These are phyloP conservation scores for Kuraishia capsulata DNA, from an alignment of 805 yeast species.

Conservation along the genomic window DNA sequence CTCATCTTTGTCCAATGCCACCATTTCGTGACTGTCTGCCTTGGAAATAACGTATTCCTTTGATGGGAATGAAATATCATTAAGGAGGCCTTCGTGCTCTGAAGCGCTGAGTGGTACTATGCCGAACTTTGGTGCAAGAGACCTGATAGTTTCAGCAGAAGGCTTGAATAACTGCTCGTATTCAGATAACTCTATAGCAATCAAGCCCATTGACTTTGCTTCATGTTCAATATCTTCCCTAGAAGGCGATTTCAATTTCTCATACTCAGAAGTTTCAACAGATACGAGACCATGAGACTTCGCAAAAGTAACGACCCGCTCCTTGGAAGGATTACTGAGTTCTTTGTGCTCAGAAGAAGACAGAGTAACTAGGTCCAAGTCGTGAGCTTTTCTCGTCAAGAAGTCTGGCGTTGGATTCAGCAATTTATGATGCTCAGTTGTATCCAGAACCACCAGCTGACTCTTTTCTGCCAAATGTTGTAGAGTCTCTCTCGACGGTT, in stretches of 20 bases:
- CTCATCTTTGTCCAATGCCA: not conserved
- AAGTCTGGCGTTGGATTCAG: not conserved
- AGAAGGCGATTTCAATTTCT: slow-evolving; percentile 1
- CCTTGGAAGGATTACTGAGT: not conserved
- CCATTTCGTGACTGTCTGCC: slow-evolving; percentile 4
- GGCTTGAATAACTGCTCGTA: not conserved
- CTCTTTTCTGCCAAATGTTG: too few species aligned
- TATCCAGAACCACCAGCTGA: too few species aligned
- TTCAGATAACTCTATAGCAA: slow-evolving; percentile 2
- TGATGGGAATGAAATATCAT: slow-evolving; percentile 8
- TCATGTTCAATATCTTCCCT: slow-evolving; percentile 2
- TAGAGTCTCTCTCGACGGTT: too few species aligned
- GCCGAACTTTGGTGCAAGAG: not conserved
- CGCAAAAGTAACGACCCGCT: not conserved
- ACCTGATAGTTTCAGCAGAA: not conserved
- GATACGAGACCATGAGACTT: not conserved
- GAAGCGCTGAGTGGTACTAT: not conserved
- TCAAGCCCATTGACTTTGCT: slow-evolving; percentile 2
- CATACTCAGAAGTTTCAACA: not conserved
- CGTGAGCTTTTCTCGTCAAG: not conserved
- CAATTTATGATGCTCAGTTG: not conserved
- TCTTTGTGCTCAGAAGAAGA: not conserved
- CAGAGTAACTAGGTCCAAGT: not conserved
- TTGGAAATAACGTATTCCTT: slow-evolving; percentile 13
- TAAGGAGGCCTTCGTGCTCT: not conserved